phyloP scores from a whole-genome alignment of 2,329 filamentous ascomycete species.

The Beauveria australis region DNA sequence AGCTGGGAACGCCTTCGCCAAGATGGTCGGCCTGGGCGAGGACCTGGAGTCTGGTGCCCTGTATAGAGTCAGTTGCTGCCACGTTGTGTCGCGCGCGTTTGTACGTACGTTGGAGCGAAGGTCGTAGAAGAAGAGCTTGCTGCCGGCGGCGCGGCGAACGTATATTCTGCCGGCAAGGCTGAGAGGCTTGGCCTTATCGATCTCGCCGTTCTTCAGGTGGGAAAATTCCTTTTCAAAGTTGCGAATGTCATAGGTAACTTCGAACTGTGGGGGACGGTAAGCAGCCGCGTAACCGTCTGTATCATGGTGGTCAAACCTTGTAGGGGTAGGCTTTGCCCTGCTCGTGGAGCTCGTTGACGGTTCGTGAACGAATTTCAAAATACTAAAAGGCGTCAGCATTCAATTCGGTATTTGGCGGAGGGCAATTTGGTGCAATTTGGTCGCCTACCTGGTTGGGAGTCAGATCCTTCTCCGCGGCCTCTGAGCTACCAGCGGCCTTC shows the following conservation, averaged over 20 bases:
- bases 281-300: background rate
- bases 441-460: constrained; percentile 42
- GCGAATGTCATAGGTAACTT: constrained; percentile 72
- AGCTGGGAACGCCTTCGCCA: constrained; percentile 55
- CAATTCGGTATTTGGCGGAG: background rate
- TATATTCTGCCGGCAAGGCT: constrained; percentile 81
- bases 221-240: constrained; percentile 73
- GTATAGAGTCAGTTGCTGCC: background rate
- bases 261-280: constrained; percentile 43
- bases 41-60: constrained; percentile 69
- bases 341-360: constrained; percentile 45
- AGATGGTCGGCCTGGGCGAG: constrained; percentile 83
- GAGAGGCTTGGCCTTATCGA: constrained; percentile 65
- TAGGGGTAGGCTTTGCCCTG: constrained; percentile 64
- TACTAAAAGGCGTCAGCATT: constrained; percentile 39
- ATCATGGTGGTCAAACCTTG: constrained; percentile 36
- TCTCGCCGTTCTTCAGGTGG: constrained; percentile 80
- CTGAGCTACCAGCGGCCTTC: constrained; percentile 39
- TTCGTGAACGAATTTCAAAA: constrained; percentile 88
- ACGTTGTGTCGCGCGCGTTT: background rate
- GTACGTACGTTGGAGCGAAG: constrained; percentile 28
- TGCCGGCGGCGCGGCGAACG: constrained; percentile 72
- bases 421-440: no score
- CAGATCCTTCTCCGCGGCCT: constrained; percentile 51
- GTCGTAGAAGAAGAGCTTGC: constrained; percentile 89